phyloP scores from a whole-genome alignment of 805 yeast genomes.

The Lachancea waltii region DNA sequence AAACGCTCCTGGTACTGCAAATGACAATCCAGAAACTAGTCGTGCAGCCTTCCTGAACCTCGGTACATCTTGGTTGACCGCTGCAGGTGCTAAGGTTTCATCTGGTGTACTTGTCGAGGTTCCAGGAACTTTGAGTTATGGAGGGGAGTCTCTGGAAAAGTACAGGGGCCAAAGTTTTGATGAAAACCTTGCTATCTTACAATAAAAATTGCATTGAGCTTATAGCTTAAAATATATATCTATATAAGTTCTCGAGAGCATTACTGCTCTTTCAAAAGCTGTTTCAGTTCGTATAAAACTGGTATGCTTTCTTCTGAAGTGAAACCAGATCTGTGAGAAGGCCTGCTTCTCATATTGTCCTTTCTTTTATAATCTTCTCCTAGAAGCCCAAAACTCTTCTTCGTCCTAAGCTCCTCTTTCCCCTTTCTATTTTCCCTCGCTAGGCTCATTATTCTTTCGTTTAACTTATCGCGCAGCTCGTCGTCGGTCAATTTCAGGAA shows the following conservation, averaged over 20 bases:
- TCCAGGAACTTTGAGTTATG: slow-evolving; percentile 64
- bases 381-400: slow-evolving; percentile 28
- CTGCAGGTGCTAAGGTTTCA: slow-evolving; percentile 59
- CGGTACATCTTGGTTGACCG: slow-evolving; percentile 66
- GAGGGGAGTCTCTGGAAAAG: slow-evolving; percentile 61
- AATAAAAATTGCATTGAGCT: neutral
- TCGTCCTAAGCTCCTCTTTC: slow-evolving; percentile 23
- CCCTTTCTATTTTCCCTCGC: slow-evolving; percentile 29
- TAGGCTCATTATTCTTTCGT: slow-evolving; percentile 24
- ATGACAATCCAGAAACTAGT: slow-evolving; percentile 83
- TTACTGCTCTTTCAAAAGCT: slow-evolving; percentile 13
- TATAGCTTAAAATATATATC: neutral
- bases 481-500: slow-evolving; percentile 21
- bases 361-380: slow-evolving; percentile 9
- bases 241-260: neutral
- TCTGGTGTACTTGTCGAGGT: slow-evolving; percentile 61
- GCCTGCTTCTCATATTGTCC: slow-evolving; percentile 15
- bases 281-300: slow-evolving; percentile 26
- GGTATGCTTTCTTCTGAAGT: slow-evolving; percentile 31
- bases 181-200: slow-evolving; percentile 10
- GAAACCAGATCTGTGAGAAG: slow-evolving; percentile 12
- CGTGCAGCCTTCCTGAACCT: slow-evolving; percentile 55
- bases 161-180: slow-evolving; percentile 42
- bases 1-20: slow-evolving; percentile 76
- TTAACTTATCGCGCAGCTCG: slow-evolving; percentile 23